phyloP scores from a whole-genome alignment of 305 asterid species.

The Andrographis paniculata region DNA sequence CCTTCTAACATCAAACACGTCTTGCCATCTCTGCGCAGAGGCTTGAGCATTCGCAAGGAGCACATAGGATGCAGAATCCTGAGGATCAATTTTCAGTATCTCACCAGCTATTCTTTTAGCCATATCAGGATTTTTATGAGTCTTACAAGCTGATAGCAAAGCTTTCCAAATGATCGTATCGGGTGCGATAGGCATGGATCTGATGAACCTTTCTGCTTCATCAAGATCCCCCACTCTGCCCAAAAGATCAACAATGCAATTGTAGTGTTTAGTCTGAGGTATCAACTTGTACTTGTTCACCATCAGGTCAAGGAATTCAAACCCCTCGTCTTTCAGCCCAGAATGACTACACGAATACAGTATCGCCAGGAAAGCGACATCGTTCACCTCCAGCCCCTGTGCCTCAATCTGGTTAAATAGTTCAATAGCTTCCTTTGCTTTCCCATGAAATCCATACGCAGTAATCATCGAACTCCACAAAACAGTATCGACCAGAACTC shows the following conservation, averaged over 20 bases:
- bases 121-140: slow-evolving; percentile 59
- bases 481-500: slow-evolving; percentile 42
- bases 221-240: slow-evolving; percentile 74
- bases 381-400: slow-evolving; percentile 47
- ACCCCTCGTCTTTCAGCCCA: slow-evolving; percentile 71
- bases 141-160: slow-evolving; percentile 70
- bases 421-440: slow-evolving; percentile 60
- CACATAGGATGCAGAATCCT: slow-evolving; percentile 65
- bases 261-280: slow-evolving; percentile 77
- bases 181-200: slow-evolving; percentile 64
- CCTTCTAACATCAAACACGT: slow-evolving; percentile 49
- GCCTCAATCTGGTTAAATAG: slow-evolving; percentile 55
- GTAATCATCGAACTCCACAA: slow-evolving; percentile 88
- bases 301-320: slow-evolving; percentile 52
- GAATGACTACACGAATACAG: slow-evolving; percentile 90
- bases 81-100: slow-evolving; percentile 53
- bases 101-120: slow-evolving; percentile 53
- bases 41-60: slow-evolving; percentile 76
- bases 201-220: slow-evolving; percentile 64
- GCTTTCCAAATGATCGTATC: slow-evolving; percentile 77
- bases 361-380: slow-evolving; percentile 74
- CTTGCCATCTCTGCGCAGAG: slow-evolving; percentile 51
- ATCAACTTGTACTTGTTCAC: slow-evolving; percentile 33
- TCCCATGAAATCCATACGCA: slow-evolving; percentile 88
- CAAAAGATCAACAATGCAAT: slow-evolving; percentile 80